Evolutionary conservation across 345 rosid genomes (phyloP).

Genomic region (Eutrema yunnanense): DNA sequence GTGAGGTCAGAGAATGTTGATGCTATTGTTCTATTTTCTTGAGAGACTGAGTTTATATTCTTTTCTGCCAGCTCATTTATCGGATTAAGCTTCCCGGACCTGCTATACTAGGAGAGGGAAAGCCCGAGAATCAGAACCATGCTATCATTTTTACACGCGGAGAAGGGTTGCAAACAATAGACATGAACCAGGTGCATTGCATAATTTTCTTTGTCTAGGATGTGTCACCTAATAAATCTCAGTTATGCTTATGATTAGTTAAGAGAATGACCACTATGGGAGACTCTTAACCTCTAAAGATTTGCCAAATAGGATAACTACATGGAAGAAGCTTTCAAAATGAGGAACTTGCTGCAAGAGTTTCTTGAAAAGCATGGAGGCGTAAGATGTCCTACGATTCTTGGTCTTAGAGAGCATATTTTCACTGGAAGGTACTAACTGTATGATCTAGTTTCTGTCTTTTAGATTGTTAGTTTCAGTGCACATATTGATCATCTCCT

Average conservation of each 20-base stretch:
- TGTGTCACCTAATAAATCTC: not conserved
- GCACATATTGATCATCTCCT: conserved; percentile 9
- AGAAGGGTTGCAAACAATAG: conserved; percentile 57
- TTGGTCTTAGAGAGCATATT: conserved; percentile 79
- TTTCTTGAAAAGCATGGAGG: conserved; percentile 67
- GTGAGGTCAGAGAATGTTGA: not conserved
- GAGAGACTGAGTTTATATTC: conserved; percentile 16
- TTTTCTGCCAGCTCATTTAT: conserved; percentile 41
- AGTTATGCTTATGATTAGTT: not conserved
- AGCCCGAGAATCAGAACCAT: conserved; percentile 66
- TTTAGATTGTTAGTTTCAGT: not conserved
- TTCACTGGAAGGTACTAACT: conserved; percentile 70
- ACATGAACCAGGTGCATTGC: conserved; percentile 51
- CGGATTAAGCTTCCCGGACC: conserved; percentile 59
- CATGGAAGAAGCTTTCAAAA: conserved; percentile 83
- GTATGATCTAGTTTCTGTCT: not conserved
- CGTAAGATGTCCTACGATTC: conserved; percentile 65
- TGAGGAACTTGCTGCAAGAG: conserved; percentile 78
- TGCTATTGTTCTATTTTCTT: not conserved
- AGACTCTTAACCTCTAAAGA: conserved; percentile 1
- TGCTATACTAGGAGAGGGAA: conserved; percentile 54
- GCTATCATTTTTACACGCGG: conserved; percentile 63
- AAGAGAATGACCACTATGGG: not conserved
- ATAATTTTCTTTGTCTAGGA: not conserved
- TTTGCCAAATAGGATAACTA: conserved; percentile 53